A percentile compares a stretch with the other conserved stretches of the same genome.
Evolutionary conservation across 202 grass and related monocot species (phyloP).

Genomic region (Panicum virgatum): DNA sequence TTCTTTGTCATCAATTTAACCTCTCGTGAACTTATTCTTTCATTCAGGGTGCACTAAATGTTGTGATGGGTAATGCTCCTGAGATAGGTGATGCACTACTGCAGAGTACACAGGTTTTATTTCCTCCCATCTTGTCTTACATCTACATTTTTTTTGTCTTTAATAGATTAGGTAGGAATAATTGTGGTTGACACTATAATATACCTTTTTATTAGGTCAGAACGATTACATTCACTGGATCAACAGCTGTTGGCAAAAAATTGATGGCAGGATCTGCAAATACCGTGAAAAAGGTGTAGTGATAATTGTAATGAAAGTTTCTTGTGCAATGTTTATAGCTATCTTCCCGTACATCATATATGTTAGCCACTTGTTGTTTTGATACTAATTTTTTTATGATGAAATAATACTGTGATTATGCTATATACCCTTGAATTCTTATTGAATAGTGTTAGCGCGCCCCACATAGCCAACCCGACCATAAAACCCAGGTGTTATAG

Average conservation of each 20-base stretch:
- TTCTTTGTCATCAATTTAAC: conserved; percentile 13
- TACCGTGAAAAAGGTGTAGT: conserved; percentile 88
- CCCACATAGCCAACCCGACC: too few relatives aligned
- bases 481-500: too few relatives aligned
- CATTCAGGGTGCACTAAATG: conserved; percentile 78
- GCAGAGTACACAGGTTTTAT: conserved; percentile 75
- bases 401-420: not conserved
- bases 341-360: conserved; percentile 9
- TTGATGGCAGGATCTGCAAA: conserved; percentile 88
- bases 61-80: conserved; percentile 91
- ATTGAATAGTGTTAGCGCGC: too few relatives aligned
- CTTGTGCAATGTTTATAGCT: conserved; percentile 10
- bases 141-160: conserved; percentile 1
- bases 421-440: too few relatives aligned
- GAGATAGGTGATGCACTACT: conserved; percentile 87
- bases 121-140: conserved; percentile 6
- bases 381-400: not conserved
- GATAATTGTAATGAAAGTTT: conserved; percentile 7
- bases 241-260: conserved; percentile 96
- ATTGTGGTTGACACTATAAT: conserved; percentile 35
- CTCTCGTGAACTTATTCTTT: conserved; percentile 36
- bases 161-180: conserved; percentile 16
- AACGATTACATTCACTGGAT: conserved; percentile 98
- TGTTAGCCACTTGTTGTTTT: not conserved
- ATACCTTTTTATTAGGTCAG: conserved; percentile 70